Evolutionary conservation across 495 filamentous ascomycete genomes (phyloP).

Genomic region (Penicillium cinerascens): DNA sequence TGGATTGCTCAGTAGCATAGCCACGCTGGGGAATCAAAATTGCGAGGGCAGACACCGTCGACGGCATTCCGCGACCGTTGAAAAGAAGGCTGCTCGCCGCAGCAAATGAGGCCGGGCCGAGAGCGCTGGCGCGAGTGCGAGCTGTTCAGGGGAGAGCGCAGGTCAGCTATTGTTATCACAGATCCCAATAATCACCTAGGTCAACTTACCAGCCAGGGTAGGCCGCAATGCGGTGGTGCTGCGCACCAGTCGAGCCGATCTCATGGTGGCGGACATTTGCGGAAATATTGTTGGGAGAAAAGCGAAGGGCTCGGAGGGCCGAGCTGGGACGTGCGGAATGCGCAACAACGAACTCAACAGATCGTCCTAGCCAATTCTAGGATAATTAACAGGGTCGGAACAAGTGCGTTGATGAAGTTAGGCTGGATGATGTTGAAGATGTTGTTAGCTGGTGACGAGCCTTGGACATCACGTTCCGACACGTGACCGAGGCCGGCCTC

Average conservation of each 20-base stretch:
- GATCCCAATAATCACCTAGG: not conserved
- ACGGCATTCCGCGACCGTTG: conserved; percentile 54
- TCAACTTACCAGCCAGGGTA: conserved; percentile 27
- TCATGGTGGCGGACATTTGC: conserved; percentile 45
- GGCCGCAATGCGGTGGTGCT: conserved; percentile 35
- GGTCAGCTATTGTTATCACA: conserved; percentile 4
- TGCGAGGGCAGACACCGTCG: conserved; percentile 60
- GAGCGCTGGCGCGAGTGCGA: conserved; percentile 34
- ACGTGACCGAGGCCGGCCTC: conserved; percentile 31
- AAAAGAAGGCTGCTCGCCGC: conserved; percentile 51
- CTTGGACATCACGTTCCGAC: conserved; percentile 22
- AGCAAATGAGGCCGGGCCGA: conserved; percentile 33
- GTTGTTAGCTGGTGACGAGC: conserved; percentile 19
- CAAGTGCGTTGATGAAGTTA: conserved; percentile 7
- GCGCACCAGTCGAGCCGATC: conserved; percentile 43
- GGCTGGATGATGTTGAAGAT: conserved; percentile 10
- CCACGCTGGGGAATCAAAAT: conserved; percentile 61
- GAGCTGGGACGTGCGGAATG: conserved; percentile 22
- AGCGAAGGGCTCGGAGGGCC: conserved; percentile 25
- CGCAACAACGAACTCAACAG: conserved; percentile 21
- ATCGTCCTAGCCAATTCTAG: not conserved
- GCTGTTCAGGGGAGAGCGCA: conserved; percentile 19
- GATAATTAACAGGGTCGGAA: conserved; percentile 5
- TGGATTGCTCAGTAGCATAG: conserved; percentile 71
- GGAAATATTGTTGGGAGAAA: conserved; percentile 28